Conservation (phyloP, 495 filamentous ascomycete species). For the Penicillium canescens region DNA sequence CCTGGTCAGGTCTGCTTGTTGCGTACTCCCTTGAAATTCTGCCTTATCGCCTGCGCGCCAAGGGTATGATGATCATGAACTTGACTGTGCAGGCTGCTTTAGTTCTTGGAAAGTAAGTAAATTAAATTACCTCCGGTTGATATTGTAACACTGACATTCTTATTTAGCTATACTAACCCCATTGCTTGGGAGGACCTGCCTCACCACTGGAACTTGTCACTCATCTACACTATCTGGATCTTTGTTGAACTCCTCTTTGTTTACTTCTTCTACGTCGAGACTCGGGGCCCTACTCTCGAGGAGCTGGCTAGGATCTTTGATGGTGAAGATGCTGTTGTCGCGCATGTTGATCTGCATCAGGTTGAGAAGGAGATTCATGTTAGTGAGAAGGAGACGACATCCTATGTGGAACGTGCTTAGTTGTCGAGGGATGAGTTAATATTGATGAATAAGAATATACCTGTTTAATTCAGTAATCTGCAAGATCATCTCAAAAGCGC, state of each 20-base stretch:
- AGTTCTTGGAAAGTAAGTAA: constrained; percentile 51
- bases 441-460: neutral
- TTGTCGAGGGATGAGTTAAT: neutral
- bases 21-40: constrained; percentile 64
- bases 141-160: neutral
- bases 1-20: constrained; percentile 60
- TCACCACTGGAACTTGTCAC: constrained; percentile 54
- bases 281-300: constrained; percentile 62
- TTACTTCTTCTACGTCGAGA: constrained; percentile 67
- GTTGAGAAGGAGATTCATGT: constrained; percentile 17
- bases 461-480: neutral
- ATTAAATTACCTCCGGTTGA: neutral
- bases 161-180: constrained; percentile 43
- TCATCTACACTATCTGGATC: constrained; percentile 63
- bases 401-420: constrained; percentile 2
- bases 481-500: no score
- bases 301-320: constrained; percentile 63
- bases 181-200: constrained; percentile 54
- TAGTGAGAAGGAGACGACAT: constrained; percentile 1
- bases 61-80: constrained; percentile 66
- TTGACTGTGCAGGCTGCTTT: constrained; percentile 58
- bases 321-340: constrained; percentile 52
- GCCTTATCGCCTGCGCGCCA: constrained; percentile 64
- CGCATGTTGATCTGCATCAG: constrained; percentile 15
- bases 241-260: constrained; percentile 56